phyloP scores from a whole-genome alignment of 2,329 filamentous ascomycete genomes.

The Ophiosphaerella herpotricha region DNA sequence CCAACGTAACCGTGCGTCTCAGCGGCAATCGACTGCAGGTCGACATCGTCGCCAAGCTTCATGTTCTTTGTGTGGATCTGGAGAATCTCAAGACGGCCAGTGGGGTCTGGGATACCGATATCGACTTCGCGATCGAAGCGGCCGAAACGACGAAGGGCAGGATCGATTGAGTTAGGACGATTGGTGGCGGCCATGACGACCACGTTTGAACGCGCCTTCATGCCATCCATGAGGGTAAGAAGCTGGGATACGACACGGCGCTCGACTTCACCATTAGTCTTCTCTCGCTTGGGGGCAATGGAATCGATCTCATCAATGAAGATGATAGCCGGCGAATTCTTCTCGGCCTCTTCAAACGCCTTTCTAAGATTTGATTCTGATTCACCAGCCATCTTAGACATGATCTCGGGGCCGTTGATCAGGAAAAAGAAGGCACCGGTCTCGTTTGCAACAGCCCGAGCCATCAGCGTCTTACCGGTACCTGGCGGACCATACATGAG shows the following conservation, averaged over 20 bases:
- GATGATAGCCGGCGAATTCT: slow-evolving; percentile 98
- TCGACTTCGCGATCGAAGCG: slow-evolving; percentile 99
- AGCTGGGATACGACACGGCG: slow-evolving; percentile 98
- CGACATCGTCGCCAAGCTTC: slow-evolving; percentile 96
- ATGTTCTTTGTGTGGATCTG: slow-evolving; percentile 99
- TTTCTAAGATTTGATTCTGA: slow-evolving; percentile 98
- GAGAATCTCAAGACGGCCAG: slow-evolving; percentile 96
- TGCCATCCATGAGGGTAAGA: slow-evolving; percentile 96
- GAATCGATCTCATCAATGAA: slow-evolving; percentile 99
- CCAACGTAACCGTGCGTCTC: slow-evolving; percentile 99
- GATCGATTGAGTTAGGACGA: slow-evolving; percentile 97
- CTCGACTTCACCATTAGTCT: slow-evolving; percentile 99
- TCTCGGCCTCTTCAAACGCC: slow-evolving; percentile 99
- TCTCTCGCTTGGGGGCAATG: slow-evolving; percentile 98
- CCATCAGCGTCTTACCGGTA: slow-evolving; percentile 99
- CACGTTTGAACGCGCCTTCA: slow-evolving; percentile 98
- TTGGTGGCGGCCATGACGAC: slow-evolving; percentile 99
- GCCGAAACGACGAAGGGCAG: slow-evolving; percentile 94
- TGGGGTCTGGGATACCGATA: slow-evolving; percentile 96
- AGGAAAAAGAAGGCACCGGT: slow-evolving; percentile 99
- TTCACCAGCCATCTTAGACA: slow-evolving; percentile 99
- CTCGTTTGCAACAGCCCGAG: slow-evolving; percentile 97
- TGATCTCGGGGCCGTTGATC: slow-evolving; percentile 99
- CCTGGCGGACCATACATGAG: slow-evolving; percentile 91
- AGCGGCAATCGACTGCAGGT: slow-evolving; percentile 92